A percentile compares a stretch with the other conserved stretches of the same genome.
Conservation (phyloP, 2,329 filamentous ascomycete genomes). For the Epichloe gansuensis region DNA sequence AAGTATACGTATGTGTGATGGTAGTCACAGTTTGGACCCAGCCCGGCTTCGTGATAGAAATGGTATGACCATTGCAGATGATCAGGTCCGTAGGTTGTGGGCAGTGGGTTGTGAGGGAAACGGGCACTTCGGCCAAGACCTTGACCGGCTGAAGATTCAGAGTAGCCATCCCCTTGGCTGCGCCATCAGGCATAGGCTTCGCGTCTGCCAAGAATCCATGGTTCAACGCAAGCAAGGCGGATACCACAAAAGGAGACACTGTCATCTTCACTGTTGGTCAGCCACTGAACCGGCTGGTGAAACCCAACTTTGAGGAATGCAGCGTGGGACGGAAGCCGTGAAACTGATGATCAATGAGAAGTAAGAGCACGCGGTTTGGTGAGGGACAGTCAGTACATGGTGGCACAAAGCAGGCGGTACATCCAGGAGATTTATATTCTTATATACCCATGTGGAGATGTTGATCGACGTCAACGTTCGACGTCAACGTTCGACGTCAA, state of each 20-base stretch:
- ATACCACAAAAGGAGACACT: not conserved
- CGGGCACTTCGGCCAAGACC: slow-evolving; percentile 1
- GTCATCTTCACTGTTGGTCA: not conserved
- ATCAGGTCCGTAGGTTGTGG: not conserved
- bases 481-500: too few relatives aligned
- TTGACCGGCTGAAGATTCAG: slow-evolving; percentile 1
- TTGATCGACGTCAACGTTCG: too few relatives aligned
- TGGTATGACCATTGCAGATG: slow-evolving; percentile 1
- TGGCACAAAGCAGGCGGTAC: too few relatives aligned
- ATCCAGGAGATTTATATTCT: too few relatives aligned
- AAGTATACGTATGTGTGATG: not conserved
- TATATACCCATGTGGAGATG: too few relatives aligned
- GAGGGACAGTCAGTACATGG: too few relatives aligned
- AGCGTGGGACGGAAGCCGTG: too few relatives aligned
- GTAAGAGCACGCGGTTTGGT: too few relatives aligned
- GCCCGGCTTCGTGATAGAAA: not conserved
- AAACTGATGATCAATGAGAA: too few relatives aligned
- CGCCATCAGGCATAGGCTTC: not conserved
- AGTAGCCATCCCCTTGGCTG: not conserved
- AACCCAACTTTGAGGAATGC: too few relatives aligned
- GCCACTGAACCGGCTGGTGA: too few relatives aligned
- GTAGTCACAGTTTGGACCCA: not conserved
- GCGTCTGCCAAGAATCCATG: not conserved
- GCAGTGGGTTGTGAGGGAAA: slow-evolving; percentile 1
- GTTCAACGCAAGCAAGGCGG: slow-evolving; percentile 1